These are phyloP conservation scores for Apiospora saccharicola DNA, from an alignment of 2,329 filamentous ascomycete genomes.

Conservation along the genomic window DNA sequence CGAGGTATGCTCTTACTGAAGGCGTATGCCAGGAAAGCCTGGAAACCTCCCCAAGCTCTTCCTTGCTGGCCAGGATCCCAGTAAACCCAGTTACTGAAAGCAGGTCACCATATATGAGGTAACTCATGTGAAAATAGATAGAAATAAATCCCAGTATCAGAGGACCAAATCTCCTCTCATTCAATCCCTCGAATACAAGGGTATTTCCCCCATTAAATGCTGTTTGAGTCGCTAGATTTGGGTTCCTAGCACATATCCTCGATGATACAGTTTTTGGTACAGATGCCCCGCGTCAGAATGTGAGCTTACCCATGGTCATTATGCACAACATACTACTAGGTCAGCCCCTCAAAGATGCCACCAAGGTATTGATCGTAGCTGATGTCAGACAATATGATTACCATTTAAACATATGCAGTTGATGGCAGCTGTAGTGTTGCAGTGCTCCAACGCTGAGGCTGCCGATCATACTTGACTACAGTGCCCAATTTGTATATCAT, in stretches of 20 bases:
- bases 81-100: background rate
- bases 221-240: background rate
- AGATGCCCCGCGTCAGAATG: background rate
- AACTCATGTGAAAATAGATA: background rate
- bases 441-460: background rate
- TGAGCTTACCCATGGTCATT: background rate
- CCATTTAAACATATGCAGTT: background rate
- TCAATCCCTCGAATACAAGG: too few relatives aligned
- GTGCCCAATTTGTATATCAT: too few relatives aligned
- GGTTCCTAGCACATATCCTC: too few relatives aligned
- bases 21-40: background rate
- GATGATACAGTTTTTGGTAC: background rate
- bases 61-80: background rate
- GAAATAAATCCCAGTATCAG: background rate
- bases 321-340: background rate
- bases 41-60: background rate
- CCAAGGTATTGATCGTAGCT: background rate
- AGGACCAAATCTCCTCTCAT: background rate
- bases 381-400: too few relatives aligned
- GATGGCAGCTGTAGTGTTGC: background rate
- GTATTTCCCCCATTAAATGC: too few relatives aligned
- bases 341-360: background rate
- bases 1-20: background rate
- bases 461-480: too few relatives aligned
- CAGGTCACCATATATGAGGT: background rate